Conservation (phyloP, 2,329 filamentous ascomycete genomes). For the Grosmannia serpens region DNA sequence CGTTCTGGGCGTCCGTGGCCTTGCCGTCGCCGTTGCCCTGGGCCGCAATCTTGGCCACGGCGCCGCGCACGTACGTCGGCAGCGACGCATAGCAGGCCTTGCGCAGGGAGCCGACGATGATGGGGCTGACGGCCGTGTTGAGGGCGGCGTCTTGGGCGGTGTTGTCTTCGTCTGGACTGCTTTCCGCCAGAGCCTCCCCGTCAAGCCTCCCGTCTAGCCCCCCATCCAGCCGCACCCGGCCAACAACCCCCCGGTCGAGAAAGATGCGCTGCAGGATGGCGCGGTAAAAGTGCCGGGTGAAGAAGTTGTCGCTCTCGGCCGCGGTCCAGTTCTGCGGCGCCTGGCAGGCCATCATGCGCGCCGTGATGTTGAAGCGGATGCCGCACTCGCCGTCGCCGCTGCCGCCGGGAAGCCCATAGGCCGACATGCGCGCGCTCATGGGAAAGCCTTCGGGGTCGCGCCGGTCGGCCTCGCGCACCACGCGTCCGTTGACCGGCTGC, state of each 20-base stretch:
- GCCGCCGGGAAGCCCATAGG: slow-evolving; percentile 23
- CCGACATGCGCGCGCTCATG: slow-evolving; percentile 64
- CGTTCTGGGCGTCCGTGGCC: slow-evolving; percentile 16
- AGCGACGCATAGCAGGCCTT: slow-evolving; percentile 73
- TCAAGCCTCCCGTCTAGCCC: too few species aligned
- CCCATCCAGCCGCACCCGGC: slow-evolving; percentile 44
- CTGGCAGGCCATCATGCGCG: slow-evolving; percentile 96
- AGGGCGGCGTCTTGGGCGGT: slow-evolving; percentile 20
- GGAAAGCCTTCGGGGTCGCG: slow-evolving; percentile 87
- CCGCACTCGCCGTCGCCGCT: slow-evolving; percentile 29
- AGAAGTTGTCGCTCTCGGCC: slow-evolving; percentile 74
- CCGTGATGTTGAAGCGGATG: slow-evolving; percentile 84
- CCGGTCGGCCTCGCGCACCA: slow-evolving; percentile 55
- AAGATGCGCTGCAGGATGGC: slow-evolving; percentile 88
- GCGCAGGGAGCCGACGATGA: slow-evolving; percentile 76
- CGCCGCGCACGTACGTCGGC: slow-evolving; percentile 65
- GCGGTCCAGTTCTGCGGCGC: slow-evolving; percentile 86
- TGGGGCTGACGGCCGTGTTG: slow-evolving; percentile 56
- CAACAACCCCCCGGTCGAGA: slow-evolving; percentile 68
- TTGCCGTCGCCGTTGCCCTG: slow-evolving; percentile 8
- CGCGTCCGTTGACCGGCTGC: slow-evolving; percentile 55
- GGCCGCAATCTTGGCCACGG: slow-evolving; percentile 55
- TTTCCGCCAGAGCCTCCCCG: too few species aligned
- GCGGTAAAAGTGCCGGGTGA: slow-evolving; percentile 86
- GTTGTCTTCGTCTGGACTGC: slow-evolving; percentile 10